These are phyloP conservation scores for Apiospora arundinis DNA, from an alignment of 2,329 filamentous ascomycete genomes.

Conservation along the genomic window DNA sequence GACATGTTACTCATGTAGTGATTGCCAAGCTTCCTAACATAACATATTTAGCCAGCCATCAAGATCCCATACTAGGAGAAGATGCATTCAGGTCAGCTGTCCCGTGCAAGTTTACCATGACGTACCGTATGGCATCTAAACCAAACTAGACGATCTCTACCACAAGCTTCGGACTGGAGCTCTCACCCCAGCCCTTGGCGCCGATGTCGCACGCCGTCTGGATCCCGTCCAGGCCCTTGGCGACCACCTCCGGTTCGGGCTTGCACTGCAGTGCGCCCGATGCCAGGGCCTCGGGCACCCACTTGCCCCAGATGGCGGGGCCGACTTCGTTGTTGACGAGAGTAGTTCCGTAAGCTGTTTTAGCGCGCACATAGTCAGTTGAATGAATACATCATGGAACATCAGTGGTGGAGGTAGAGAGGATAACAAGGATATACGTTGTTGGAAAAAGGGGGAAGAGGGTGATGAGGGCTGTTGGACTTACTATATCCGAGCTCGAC, in stretches of 20 bases:
- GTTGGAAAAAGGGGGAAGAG: neutral
- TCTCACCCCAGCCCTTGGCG: conserved; percentile 2
- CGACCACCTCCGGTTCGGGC: conserved; percentile 47
- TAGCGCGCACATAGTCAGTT: conserved; percentile 35
- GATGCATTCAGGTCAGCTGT: too few relatives aligned
- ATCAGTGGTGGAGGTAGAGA: conserved; percentile 34
- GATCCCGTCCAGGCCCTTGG: conserved; percentile 48
- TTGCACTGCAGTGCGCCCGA: conserved; percentile 44
- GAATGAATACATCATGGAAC: conserved; percentile 31
- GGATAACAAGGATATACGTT: too few relatives aligned
- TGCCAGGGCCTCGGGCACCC: conserved; percentile 45
- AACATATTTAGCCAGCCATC: too few relatives aligned
- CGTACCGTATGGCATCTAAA: too few relatives aligned
- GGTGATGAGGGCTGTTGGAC: conserved; percentile 26
- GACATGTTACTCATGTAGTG: too few relatives aligned
- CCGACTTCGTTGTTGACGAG: conserved; percentile 41
- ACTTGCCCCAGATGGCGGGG: conserved; percentile 45
- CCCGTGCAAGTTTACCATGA: too few relatives aligned
- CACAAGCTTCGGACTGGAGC: conserved; percentile 12
- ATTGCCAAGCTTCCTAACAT: too few relatives aligned
- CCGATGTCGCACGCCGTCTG: conserved; percentile 34
- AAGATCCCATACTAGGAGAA: too few relatives aligned
- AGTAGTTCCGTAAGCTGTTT: conserved; percentile 36
- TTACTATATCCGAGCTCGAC: conserved; percentile 35
- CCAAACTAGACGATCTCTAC: neutral